Evolutionary conservation across 1,139 yeast species (phyloP).

Genomic region (Pichia sp.): DNA sequence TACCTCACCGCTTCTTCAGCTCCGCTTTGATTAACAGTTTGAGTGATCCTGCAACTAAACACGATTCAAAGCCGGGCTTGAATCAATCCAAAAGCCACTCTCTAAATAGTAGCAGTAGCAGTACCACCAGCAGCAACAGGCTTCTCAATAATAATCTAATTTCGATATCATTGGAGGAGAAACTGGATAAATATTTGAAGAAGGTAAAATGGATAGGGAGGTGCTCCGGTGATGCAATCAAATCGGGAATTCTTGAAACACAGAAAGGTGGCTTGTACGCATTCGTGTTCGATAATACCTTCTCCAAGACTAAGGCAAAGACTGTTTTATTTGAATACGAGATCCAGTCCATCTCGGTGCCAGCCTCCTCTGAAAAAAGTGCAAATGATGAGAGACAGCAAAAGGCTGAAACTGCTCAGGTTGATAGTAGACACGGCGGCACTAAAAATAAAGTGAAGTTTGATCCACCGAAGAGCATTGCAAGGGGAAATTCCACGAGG

Average conservation of each 20-base stretch:
- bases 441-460: constrained; percentile 23
- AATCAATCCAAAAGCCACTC: neutral
- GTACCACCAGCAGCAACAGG: neutral
- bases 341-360: constrained; percentile 25
- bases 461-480: constrained; percentile 21
- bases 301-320: constrained; percentile 80
- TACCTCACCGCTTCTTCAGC: constrained; percentile 25
- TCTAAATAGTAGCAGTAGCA: neutral
- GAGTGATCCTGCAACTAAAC: neutral
- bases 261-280: constrained; percentile 67
- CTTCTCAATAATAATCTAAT: neutral
- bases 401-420: neutral
- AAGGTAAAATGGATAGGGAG: constrained; percentile 44
- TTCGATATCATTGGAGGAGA: constrained; percentile 32
- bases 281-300: constrained; percentile 86
- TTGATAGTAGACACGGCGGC: neutral
- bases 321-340: constrained; percentile 67
- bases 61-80: neutral
- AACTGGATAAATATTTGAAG: constrained; percentile 36
- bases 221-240: constrained; percentile 51
- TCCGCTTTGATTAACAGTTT: neutral
- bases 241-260: constrained; percentile 59
- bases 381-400: neutral
- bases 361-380: neutral
- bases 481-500: constrained; percentile 16